Conservation (phyloP, 2,329 filamentous ascomycete genomes). For the Diaporthe ilicicola region DNA sequence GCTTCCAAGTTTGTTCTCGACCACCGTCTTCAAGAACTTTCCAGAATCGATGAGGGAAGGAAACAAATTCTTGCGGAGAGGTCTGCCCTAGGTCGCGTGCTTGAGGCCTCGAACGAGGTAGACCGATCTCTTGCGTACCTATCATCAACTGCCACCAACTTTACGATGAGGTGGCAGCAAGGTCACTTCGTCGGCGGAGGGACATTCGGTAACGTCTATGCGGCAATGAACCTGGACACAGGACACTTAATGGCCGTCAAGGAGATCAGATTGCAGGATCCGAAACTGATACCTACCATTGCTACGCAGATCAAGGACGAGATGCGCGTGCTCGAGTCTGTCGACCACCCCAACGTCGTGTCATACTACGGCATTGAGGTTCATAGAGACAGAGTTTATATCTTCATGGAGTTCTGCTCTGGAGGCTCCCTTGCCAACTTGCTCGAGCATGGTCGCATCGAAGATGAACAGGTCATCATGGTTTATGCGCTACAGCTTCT, state of each 20-base stretch:
- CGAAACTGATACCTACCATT: constrained; percentile 93
- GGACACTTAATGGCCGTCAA: constrained; percentile 98
- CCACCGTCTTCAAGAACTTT: constrained; percentile 77
- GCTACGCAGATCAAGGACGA: constrained; percentile 95
- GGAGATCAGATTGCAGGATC: constrained; percentile 96
- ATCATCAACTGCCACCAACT: constrained; percentile 92
- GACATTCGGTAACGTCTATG: constrained; percentile 97
- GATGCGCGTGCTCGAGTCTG: constrained; percentile 93
- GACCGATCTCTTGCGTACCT: constrained; percentile 94
- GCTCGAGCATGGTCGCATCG: constrained; percentile 94
- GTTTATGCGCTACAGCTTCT: constrained; percentile 94
- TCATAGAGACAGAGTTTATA: constrained; percentile 98
- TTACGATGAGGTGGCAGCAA: constrained; percentile 97
- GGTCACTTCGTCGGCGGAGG: constrained; percentile 98
- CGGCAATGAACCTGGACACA: constrained; percentile 95
- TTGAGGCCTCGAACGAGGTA: constrained; percentile 95
- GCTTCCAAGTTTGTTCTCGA: constrained; percentile 78
- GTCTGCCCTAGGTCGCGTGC: constrained; percentile 85
- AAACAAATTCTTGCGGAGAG: constrained; percentile 84
- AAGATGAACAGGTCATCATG: constrained; percentile 97
- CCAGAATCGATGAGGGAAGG: constrained; percentile 79
- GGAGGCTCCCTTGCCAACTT: constrained; percentile 90
- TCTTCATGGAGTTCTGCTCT: constrained; percentile 99
- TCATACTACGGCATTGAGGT: constrained; percentile 98
- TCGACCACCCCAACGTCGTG: constrained; percentile 97